These are phyloP conservation scores for Blumeria hordei DNA, from an alignment of 2,329 filamentous ascomycete species.

Conservation along the genomic window DNA sequence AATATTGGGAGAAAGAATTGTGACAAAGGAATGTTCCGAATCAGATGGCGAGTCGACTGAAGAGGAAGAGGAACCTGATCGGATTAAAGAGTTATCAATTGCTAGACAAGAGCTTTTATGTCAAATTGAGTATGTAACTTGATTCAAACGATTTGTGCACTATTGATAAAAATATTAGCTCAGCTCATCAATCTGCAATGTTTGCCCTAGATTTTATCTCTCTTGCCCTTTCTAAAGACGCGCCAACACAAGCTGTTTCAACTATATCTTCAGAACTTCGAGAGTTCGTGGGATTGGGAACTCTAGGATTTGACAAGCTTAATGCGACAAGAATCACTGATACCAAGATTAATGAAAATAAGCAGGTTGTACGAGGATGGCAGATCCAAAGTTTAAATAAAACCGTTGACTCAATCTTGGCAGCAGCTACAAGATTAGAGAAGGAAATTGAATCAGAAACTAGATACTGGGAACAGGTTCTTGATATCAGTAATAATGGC, in stretches of 20 bases:
- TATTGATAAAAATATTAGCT: slow-evolving; percentile 9
- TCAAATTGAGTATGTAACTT: slow-evolving; percentile 27
- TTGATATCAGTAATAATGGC: slow-evolving; percentile 57
- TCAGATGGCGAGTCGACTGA: slow-evolving; percentile 24
- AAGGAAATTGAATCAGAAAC: slow-evolving; percentile 59
- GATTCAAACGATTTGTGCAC: not conserved
- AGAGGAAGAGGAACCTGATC: slow-evolving; percentile 18
- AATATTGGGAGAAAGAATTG: slow-evolving; percentile 23
- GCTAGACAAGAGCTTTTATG: slow-evolving; percentile 33
- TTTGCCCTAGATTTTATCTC: slow-evolving; percentile 64
- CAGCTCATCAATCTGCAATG: slow-evolving; percentile 34
- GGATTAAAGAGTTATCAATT: slow-evolving; percentile 15
- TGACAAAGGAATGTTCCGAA: slow-evolving; percentile 18
- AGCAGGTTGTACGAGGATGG: slow-evolving; percentile 40
- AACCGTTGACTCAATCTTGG: slow-evolving; percentile 48
- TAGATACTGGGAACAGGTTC: slow-evolving; percentile 70
- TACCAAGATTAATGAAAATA: slow-evolving; percentile 29
- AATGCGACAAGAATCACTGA: slow-evolving; percentile 33
- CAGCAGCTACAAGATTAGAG: slow-evolving; percentile 47
- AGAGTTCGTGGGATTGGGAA: slow-evolving; percentile 47
- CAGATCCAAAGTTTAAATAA: slow-evolving; percentile 54
- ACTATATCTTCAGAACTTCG: slow-evolving; percentile 51
- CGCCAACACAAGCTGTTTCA: slow-evolving; percentile 40
- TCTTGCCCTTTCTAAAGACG: slow-evolving; percentile 58
- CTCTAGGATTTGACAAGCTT: slow-evolving; percentile 43